Evolutionary conservation across 2,329 filamentous ascomycete species (phyloP).

Genomic region (Verticillium albo-atrum): DNA sequence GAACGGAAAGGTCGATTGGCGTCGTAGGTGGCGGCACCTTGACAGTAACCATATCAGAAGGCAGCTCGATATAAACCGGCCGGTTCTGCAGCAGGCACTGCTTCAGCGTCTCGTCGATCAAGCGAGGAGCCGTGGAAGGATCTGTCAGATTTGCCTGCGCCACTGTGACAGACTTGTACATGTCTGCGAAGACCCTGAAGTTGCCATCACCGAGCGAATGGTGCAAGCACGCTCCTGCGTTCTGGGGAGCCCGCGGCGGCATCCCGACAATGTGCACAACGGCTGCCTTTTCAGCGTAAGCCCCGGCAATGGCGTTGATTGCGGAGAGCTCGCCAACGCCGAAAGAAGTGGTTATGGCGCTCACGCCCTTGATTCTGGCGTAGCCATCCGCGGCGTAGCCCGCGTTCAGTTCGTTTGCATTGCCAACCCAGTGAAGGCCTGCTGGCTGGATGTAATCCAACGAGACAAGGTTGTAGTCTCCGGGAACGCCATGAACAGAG

Average conservation of each 20-base stretch:
- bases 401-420: constrained; percentile 54
- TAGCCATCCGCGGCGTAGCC: constrained; percentile 57
- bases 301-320: constrained; percentile 54
- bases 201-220: constrained; percentile 51
- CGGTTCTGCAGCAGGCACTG: constrained; percentile 47
- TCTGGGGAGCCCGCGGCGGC: constrained; percentile 38
- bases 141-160: constrained; percentile 42
- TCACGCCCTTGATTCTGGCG: constrained; percentile 45
- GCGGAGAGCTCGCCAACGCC: constrained; percentile 55
- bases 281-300: constrained; percentile 50
- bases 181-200: constrained; percentile 43
- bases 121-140: constrained; percentile 35
- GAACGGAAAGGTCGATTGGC: neutral
- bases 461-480: constrained; percentile 33
- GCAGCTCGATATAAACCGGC: constrained; percentile 53
- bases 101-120: constrained; percentile 46
- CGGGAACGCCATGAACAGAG: constrained; percentile 49
- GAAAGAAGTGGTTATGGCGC: constrained; percentile 52
- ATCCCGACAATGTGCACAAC: constrained; percentile 56
- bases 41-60: constrained; percentile 43
- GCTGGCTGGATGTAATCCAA: constrained; percentile 31
- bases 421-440: constrained; percentile 43
- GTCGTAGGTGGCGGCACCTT: constrained; percentile 4
- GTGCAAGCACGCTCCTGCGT: constrained; percentile 38
- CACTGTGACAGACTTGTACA: constrained; percentile 43